phyloP scores from a whole-genome alignment of 257 asterid genomes.

The Eucommia ulmoides region DNA sequence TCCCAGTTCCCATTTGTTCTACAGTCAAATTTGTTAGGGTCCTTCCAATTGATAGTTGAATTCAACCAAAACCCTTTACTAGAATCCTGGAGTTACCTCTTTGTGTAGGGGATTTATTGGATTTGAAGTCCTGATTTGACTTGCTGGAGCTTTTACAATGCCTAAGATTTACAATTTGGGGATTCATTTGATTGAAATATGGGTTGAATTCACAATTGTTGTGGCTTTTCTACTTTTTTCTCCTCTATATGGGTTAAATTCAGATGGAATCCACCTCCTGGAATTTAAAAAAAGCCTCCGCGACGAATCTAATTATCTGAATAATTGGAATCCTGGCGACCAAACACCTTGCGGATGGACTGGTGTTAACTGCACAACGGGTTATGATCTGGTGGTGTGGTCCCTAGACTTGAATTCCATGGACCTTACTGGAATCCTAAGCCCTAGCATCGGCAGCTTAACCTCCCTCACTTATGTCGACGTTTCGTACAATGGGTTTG shows the following conservation, averaged over 20 bases:
- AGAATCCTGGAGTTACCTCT: neutral
- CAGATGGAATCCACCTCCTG: neutral
- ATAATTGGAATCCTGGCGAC: neutral
- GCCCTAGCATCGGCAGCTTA: constrained; percentile 1
- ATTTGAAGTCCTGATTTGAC: neutral
- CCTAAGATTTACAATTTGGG: neutral
- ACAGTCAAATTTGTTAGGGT: no score
- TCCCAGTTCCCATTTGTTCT: no score
- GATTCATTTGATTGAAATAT: no score
- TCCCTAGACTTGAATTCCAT: neutral
- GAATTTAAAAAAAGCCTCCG: neutral
- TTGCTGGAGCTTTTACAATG: neutral
- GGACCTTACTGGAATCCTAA: neutral
- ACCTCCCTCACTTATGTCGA: neutral
- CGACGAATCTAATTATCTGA: neutral
- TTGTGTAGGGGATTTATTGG: neutral
- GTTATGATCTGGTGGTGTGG: neutral
- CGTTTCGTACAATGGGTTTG: neutral
- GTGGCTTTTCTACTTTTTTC: neutral
- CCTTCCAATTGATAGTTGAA: neutral
- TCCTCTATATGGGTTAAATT: neutral
- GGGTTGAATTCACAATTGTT: neutral
- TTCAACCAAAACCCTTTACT: neutral
- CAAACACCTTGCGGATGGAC: neutral
- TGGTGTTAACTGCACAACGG: neutral